Evolutionary conservation across 805 yeast species (phyloP).

Genomic region (Schwanniomyces sp.): DNA sequence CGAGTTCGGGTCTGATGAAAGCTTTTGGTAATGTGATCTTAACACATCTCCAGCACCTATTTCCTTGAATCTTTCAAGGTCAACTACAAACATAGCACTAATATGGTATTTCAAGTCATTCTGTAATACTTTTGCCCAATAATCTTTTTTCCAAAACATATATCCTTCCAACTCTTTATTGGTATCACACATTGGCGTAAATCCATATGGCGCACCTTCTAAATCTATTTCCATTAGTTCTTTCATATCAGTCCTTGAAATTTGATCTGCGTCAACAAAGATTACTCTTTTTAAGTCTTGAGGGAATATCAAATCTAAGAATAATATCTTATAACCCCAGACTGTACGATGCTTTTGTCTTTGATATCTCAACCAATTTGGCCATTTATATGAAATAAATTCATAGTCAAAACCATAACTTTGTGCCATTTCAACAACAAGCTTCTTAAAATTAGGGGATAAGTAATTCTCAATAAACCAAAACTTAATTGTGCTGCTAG

Average conservation of each 20-base stretch:
- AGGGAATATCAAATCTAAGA: constrained; percentile 86
- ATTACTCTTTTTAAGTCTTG: constrained; percentile 70
- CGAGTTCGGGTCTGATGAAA: constrained; percentile 78
- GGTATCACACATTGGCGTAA: constrained; percentile 84
- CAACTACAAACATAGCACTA: constrained; percentile 82
- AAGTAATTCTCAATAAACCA: constrained; percentile 85
- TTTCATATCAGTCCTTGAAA: constrained; percentile 70
- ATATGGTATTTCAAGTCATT: constrained; percentile 69
- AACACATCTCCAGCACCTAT: constrained; percentile 75
- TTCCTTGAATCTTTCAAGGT: constrained; percentile 64
- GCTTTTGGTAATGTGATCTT: constrained; percentile 79
- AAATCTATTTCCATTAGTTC: constrained; percentile 69
- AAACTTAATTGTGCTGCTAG: constrained; percentile 63
- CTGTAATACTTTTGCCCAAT: constrained; percentile 71
- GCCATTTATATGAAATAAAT: constrained; percentile 88
- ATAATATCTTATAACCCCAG: constrained; percentile 87
- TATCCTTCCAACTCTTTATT: constrained; percentile 78
- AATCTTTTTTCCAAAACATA: constrained; percentile 91
- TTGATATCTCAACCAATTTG: constrained; percentile 81
- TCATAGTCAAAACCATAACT: constrained; percentile 69
- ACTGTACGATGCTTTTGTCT: constrained; percentile 73
- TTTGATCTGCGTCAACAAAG: constrained; percentile 85
- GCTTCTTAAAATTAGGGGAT: constrained; percentile 64
- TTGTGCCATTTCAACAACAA: constrained; percentile 59
- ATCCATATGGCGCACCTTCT: constrained; percentile 83